phyloP scores from a whole-genome alignment of 2,329 filamentous ascomycete genomes.

The Pseudogymnoascus sp. region DNA sequence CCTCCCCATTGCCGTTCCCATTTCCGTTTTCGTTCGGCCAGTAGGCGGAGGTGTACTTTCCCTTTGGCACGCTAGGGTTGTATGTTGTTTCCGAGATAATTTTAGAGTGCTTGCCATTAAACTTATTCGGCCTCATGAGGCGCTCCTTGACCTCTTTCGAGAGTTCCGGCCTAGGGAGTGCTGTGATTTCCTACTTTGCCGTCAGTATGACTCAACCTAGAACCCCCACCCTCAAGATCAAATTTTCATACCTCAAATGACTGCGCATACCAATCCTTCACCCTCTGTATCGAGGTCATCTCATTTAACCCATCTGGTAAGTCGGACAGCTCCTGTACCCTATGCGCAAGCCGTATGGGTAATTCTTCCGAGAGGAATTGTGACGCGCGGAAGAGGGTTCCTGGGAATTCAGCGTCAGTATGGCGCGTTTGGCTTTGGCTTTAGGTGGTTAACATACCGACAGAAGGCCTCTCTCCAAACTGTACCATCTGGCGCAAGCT shows the following conservation, averaged over 20 bases:
- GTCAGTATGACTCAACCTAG: conserved; percentile 8
- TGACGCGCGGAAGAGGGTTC: conserved; percentile 91
- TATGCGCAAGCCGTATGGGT: conserved; percentile 90
- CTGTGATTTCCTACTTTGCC: conserved; percentile 72
- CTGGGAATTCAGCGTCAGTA: conserved; percentile 35
- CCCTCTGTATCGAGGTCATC: conserved; percentile 92
- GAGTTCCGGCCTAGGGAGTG: conserved; percentile 68
- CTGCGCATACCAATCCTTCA: conserved; percentile 98
- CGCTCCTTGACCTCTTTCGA: conserved; percentile 68
- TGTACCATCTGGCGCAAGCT: conserved; percentile 98
- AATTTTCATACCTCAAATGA: conserved; percentile 76
- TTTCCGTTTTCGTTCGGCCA: conserved; percentile 38
- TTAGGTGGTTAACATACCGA: conserved; percentile 48
- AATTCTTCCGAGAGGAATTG: conserved; percentile 98
- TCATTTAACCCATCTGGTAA: conserved; percentile 93
- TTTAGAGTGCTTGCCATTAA: conserved; percentile 47
- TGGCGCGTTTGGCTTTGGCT: not conserved
- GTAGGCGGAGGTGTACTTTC: conserved; percentile 62
- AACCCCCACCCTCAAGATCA: not conserved
- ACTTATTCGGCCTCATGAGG: conserved; percentile 59
- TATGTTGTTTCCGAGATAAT: conserved; percentile 74
- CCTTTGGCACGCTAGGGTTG: conserved; percentile 81
- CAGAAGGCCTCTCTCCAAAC: conserved; percentile 89
- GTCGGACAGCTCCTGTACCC: conserved; percentile 86
- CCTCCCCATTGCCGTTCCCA: conserved; percentile 40